Evolutionary conservation across 2,329 filamentous ascomycete species (phyloP).

Genomic region (Epichloe festucae): DNA sequence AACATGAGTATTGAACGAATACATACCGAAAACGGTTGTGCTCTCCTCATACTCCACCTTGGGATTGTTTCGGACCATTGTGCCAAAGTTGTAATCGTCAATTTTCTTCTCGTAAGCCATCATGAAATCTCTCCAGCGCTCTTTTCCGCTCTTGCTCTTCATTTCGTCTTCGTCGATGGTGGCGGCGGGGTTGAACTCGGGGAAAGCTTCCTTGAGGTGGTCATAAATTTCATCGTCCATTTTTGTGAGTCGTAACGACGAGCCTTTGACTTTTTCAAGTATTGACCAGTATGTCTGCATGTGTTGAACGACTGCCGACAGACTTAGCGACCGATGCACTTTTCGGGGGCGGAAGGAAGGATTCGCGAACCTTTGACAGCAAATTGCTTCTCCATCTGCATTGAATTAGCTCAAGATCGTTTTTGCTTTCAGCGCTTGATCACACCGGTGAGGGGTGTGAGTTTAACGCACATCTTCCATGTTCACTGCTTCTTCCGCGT

Average conservation of each 20-base stretch:
- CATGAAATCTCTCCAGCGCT: conserved; percentile 89
- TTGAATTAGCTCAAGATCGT: not conserved
- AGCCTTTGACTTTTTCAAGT: conserved; percentile 80
- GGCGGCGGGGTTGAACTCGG: conserved; percentile 74
- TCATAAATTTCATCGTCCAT: conserved; percentile 90
- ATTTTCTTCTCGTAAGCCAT: conserved; percentile 86
- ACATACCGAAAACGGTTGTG: conserved; percentile 79
- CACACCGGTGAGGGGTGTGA: not conserved
- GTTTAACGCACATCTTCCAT: conserved; percentile 38
- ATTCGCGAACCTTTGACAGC: conserved; percentile 70
- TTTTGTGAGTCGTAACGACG: conserved; percentile 80
- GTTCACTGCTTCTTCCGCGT: conserved; percentile 43
- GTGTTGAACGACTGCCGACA: conserved; percentile 63
- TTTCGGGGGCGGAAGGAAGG: not conserved
- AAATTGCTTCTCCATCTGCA: conserved; percentile 95
- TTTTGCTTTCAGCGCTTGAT: not conserved
- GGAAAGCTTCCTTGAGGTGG: conserved; percentile 78
- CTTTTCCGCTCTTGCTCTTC: conserved; percentile 96
- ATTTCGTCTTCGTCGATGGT: conserved; percentile 84
- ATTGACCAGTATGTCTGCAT: conserved; percentile 96
- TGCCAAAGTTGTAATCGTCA: conserved; percentile 97
- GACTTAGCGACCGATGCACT: not conserved
- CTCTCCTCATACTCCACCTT: conserved; percentile 78
- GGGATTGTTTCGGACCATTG: conserved; percentile 69
- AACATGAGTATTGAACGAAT: not conserved